These are phyloP conservation scores for Coemansia sp. DNA, from an alignment of 192 early-diverging fungal species.

Conservation along the genomic window DNA sequence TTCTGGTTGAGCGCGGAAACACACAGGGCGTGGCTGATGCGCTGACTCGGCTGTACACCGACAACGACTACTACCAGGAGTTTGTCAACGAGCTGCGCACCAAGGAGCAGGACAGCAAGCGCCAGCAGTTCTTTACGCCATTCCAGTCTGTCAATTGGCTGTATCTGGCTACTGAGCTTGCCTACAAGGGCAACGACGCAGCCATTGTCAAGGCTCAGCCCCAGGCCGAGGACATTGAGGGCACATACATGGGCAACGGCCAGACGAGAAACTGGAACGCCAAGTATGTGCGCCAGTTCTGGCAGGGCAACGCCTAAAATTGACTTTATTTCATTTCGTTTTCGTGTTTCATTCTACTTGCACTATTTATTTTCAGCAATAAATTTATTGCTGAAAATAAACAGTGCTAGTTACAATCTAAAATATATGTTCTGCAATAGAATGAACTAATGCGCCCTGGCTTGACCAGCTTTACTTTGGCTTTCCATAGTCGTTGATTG, in stretches of 20 bases:
- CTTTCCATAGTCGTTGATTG: constrained; percentile 13
- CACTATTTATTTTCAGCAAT: too few species aligned
- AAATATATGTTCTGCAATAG: too few species aligned
- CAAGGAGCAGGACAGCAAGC: constrained; percentile 57
- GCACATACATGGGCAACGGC: constrained; percentile 53
- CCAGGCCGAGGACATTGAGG: constrained; percentile 24
- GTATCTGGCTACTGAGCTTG: constrained; percentile 63
- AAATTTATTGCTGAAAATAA: too few species aligned
- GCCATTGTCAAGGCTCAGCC: constrained; percentile 35
- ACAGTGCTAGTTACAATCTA: too few species aligned
- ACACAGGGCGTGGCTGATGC: constrained; percentile 60
- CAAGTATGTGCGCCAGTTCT: constrained; percentile 48
- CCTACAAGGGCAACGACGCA: constrained; percentile 45
- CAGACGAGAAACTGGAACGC: constrained; percentile 45
- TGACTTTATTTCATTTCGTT: neutral
- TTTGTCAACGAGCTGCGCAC: constrained; percentile 56
- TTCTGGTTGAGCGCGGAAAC: constrained; percentile 64
- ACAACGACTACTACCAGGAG: constrained; percentile 55
- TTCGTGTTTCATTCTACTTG: neutral
- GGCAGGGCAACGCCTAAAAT: constrained; percentile 32
- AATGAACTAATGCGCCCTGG: constrained; percentile 15
- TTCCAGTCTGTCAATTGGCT: constrained; percentile 76
- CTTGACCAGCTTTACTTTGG: neutral
- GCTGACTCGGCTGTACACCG: constrained; percentile 60
- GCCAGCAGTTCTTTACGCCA: constrained; percentile 66